phyloP scores from a whole-genome alignment of 1,139 yeast species.

The Nakaseomyces bracarensis region DNA sequence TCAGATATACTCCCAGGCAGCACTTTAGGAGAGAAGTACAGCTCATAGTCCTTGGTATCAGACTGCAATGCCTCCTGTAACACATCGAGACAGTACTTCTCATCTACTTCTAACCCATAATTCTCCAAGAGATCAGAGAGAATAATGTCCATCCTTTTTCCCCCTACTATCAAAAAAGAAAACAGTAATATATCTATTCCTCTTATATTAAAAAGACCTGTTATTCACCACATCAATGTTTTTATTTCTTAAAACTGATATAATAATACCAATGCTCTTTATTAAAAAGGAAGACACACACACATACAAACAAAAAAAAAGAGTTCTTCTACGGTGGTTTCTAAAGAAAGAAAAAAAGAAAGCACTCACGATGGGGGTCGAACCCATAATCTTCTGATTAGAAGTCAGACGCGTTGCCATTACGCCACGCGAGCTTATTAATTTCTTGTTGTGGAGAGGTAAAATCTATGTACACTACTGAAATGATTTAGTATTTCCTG shows the following conservation, averaged over 20 bases:
- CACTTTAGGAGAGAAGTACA: conserved; percentile 28
- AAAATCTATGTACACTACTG: too few species aligned
- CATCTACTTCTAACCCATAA: not conserved
- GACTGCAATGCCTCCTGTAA: conserved; percentile 21
- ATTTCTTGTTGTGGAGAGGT: too few species aligned
- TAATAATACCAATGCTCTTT: not conserved
- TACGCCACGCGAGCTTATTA: conserved; percentile 48
- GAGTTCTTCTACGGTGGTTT: too few species aligned
- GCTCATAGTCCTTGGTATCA: conserved; percentile 18
- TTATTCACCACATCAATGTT: too few species aligned
- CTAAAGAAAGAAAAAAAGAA: conserved; percentile 15
- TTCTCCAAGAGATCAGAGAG: conserved; percentile 7
- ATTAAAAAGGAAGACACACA: not conserved
- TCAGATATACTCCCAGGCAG: conserved; percentile 32
- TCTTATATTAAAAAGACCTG: too few species aligned
- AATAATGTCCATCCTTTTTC: conserved; percentile 12
- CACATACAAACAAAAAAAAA: not conserved
- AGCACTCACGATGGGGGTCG: conserved; percentile 56
- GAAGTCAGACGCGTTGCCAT: conserved; percentile 62
- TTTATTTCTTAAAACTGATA: too few species aligned
- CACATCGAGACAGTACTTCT: conserved; percentile 14
- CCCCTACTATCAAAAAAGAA: not conserved
- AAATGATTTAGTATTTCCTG: too few species aligned
- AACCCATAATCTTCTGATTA: conserved; percentile 57
- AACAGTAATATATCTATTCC: too few species aligned